Conservation (phyloP, 2,329 filamentous ascomycete genomes). For the Stagonosporopsis vannaccii region DNA sequence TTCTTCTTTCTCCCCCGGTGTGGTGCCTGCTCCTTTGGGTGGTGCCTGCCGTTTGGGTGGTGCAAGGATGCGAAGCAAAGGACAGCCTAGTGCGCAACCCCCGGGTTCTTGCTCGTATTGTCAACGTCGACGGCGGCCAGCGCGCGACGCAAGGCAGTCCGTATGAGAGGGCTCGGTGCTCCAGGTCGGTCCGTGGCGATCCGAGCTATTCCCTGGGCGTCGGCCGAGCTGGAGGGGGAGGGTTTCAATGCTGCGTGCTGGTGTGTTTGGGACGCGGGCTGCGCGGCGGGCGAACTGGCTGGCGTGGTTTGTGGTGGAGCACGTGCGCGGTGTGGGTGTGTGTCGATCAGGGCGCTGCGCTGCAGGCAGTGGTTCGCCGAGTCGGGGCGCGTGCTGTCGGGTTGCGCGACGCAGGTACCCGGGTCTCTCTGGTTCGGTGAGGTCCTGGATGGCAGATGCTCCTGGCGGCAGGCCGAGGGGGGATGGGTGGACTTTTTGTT, state of each 20-base stretch:
- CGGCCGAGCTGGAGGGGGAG: background rate
- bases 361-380: conserved; percentile 5
- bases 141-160: background rate
- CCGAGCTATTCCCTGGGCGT: background rate
- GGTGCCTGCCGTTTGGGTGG: no score
- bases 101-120: no score
- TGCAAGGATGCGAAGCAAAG: no score
- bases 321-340: conserved; percentile 8
- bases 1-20: background rate
- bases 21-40: no score
- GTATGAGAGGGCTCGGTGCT: background rate
- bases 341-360: conserved; percentile 7
- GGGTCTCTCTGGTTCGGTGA: no score
- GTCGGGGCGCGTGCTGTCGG: no score
- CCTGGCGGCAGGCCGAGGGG: background rate
- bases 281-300: conserved; percentile 3
- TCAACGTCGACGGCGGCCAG: no score
- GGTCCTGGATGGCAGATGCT: conserved; percentile 10
- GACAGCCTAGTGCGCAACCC: no score
- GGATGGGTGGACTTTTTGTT: no score
- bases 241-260: background rate
- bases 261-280: background rate
- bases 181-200: background rate
- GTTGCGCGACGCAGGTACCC: no score
- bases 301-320: conserved; percentile 11